Evolutionary conservation across 192 early-diverging fungal genomes (phyloP).

Genomic region (Umbelopsis isabellina): DNA sequence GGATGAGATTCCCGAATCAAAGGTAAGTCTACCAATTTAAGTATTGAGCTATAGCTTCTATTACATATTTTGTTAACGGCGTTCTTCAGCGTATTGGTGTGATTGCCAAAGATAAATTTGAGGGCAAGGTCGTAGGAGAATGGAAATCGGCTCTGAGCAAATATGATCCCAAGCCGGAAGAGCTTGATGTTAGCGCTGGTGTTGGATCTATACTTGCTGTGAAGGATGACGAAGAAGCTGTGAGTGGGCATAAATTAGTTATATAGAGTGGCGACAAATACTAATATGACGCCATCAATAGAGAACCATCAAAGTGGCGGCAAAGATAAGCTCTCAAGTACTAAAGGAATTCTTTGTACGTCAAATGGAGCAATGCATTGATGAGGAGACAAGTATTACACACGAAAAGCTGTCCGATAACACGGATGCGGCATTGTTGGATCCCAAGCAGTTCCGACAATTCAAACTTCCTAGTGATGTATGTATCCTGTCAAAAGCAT

Average conservation of each 20-base stretch:
- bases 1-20: slow-evolving; percentile 47
- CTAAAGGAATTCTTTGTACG: slow-evolving; percentile 90
- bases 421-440: slow-evolving; percentile 69
- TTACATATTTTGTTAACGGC: neutral
- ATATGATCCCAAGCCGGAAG: slow-evolving; percentile 55
- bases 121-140: slow-evolving; percentile 77
- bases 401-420: slow-evolving; percentile 80
- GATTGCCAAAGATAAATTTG: slow-evolving; percentile 74
- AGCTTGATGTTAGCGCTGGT: slow-evolving; percentile 72
- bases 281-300: slow-evolving; percentile 29
- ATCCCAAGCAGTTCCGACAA: slow-evolving; percentile 68
- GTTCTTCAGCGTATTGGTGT: slow-evolving; percentile 65
- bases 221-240: slow-evolving; percentile 93
- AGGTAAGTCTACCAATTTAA: slow-evolving; percentile 26
- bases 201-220: slow-evolving; percentile 74
- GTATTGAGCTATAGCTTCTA: neutral
- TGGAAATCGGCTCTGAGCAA: slow-evolving; percentile 72
- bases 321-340: slow-evolving; percentile 68
- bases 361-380: slow-evolving; percentile 85
- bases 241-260: slow-evolving; percentile 32
- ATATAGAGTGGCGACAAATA: neutral
- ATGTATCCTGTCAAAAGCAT: slow-evolving; percentile 10
- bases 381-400: slow-evolving; percentile 84
- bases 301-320: slow-evolving; percentile 73
- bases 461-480: slow-evolving; percentile 74